Conservation (phyloP, 371 early-diverging fungal genomes). For the Mortierella sp. region DNA sequence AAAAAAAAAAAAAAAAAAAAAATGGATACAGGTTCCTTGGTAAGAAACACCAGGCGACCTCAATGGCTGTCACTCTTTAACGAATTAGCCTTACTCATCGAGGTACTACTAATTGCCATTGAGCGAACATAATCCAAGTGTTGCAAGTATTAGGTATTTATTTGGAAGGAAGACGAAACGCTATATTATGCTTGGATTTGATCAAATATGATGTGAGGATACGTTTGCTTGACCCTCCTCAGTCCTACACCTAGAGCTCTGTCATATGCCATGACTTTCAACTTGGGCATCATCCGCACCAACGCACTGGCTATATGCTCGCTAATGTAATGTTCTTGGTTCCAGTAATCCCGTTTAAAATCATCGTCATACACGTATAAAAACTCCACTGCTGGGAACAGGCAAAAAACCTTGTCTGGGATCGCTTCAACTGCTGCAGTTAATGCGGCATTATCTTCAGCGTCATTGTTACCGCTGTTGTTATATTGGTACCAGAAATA, state of each 20-base stretch:
- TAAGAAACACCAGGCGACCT: too few species aligned
- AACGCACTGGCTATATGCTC: constrained; percentile 24
- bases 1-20: too few species aligned
- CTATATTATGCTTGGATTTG: background rate
- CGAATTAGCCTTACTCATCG: too few species aligned
- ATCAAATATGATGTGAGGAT: constrained; percentile 7
- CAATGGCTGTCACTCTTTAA: too few species aligned
- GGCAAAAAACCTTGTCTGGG: constrained; percentile 17
- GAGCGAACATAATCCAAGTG: too few species aligned
- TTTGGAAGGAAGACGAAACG: too few species aligned
- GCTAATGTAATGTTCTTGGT: constrained; percentile 12
- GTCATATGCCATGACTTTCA: constrained; percentile 27
- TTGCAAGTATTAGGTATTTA: too few species aligned
- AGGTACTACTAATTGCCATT: too few species aligned
- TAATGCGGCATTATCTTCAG: background rate
- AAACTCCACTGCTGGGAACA: constrained; percentile 25
- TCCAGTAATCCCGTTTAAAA: background rate
- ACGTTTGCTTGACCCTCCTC: constrained; percentile 5
- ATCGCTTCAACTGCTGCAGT: background rate
- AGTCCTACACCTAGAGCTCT: constrained; percentile 10
- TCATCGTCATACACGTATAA: constrained; percentile 9
- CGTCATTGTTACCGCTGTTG: background rate
- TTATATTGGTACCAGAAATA: background rate
- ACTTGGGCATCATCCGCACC: constrained; percentile 29
- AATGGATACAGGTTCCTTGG: too few species aligned